phyloP scores from a whole-genome alignment of 2,329 filamentous ascomycete species.

The Sphaerulina populicola region DNA sequence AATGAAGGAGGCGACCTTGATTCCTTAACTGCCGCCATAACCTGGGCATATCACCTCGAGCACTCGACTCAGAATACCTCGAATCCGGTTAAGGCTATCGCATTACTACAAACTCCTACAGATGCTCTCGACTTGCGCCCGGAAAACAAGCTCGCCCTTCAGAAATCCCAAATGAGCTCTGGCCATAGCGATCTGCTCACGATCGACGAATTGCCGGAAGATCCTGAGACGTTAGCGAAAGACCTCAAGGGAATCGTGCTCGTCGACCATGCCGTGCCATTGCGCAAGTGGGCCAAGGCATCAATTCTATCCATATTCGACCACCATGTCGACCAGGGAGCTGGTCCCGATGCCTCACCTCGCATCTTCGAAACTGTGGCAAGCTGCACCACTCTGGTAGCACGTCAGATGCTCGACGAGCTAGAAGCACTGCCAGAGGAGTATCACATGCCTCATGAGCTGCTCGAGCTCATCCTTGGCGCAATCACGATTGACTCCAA shows the following conservation, averaged over 20 bases:
- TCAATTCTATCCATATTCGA: conserved; percentile 43
- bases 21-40: conserved; percentile 39
- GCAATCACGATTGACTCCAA: conserved; percentile 43
- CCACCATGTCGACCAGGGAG: conserved; percentile 40
- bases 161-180: conserved; percentile 41
- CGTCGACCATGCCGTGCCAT: conserved; percentile 39
- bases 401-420: conserved; percentile 42
- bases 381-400: conserved; percentile 42
- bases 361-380: conserved; percentile 40
- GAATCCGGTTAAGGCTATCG: conserved; percentile 40
- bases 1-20: conserved; percentile 43
- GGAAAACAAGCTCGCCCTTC: conserved; percentile 41
- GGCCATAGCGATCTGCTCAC: conserved; percentile 42
- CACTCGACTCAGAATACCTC: conserved; percentile 39
- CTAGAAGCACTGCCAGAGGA: conserved; percentile 38
- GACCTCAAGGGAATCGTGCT: conserved; percentile 42
- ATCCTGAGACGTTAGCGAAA: conserved; percentile 38
- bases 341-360: conserved; percentile 37
- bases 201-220: conserved; percentile 42
- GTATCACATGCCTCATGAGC: conserved; percentile 44
- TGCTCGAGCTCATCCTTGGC: conserved; percentile 42
- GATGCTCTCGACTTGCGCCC: conserved; percentile 43
- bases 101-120: conserved; percentile 40
- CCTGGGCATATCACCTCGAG: conserved; percentile 43
- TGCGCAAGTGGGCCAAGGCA: conserved; percentile 39